These are phyloP conservation scores for Pontederia paniculata DNA, from an alignment of 176 grass and related monocot species.

Conservation along the genomic window DNA sequence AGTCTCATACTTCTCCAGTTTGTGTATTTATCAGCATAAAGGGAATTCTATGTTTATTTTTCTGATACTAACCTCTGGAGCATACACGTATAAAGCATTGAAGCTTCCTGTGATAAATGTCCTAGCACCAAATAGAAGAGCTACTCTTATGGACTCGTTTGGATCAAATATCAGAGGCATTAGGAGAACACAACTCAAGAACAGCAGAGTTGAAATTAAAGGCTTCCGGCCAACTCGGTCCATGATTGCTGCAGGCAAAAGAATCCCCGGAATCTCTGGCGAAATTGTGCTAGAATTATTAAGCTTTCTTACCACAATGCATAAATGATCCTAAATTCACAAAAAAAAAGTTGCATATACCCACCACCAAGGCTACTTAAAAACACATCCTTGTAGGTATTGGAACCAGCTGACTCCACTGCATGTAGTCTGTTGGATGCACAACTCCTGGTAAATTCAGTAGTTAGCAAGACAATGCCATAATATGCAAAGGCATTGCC, in stretches of 20 bases:
- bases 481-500: slow-evolving; percentile 91
- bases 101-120: slow-evolving; percentile 71
- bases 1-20: neutral
- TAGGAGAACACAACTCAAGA: slow-evolving; percentile 56
- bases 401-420: slow-evolving; percentile 21
- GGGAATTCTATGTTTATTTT: neutral
- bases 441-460: slow-evolving; percentile 66
- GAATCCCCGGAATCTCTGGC: slow-evolving; percentile 72
- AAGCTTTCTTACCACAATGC: neutral
- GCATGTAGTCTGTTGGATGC: slow-evolving; percentile 16
- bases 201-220: slow-evolving; percentile 65
- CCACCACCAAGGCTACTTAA: slow-evolving; percentile 84
- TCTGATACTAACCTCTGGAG: slow-evolving; percentile 54
- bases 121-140: slow-evolving; percentile 55
- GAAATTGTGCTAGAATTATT: neutral
- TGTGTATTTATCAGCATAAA: neutral
- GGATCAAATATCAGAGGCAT: slow-evolving; percentile 63
- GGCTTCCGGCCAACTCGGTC: slow-evolving; percentile 82
- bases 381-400: slow-evolving; percentile 74
- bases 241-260: slow-evolving; percentile 67
- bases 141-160: slow-evolving; percentile 42
- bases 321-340: neutral
- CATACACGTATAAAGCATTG: slow-evolving; percentile 66
- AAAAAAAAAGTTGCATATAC: neutral
- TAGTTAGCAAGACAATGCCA: slow-evolving; percentile 69